phyloP scores from a whole-genome alignment of 352 stramenopile species.

The Pythium myriotylum region DNA sequence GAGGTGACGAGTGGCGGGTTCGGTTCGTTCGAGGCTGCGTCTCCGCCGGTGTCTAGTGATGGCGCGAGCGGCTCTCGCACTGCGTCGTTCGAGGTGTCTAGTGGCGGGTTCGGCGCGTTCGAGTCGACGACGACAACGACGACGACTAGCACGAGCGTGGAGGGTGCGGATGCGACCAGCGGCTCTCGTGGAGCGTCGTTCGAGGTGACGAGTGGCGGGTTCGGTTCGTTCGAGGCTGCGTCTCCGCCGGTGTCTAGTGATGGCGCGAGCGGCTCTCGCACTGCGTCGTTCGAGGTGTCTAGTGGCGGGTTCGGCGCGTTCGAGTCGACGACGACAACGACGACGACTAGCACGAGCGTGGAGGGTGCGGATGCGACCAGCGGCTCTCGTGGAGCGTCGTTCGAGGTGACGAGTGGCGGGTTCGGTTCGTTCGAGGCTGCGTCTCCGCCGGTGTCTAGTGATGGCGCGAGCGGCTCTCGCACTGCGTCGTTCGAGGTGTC shows the following conservation, averaged over 20 bases:
- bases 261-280: slow-evolving; percentile 1
- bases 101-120: too few relatives aligned
- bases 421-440: slow-evolving; percentile 13
- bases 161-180: too few relatives aligned
- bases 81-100: slow-evolving; percentile 14
- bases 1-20: slow-evolving; percentile 10
- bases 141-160: too few relatives aligned
- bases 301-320: slow-evolving; percentile 7
- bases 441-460: neutral
- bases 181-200: too few relatives aligned
- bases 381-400: slow-evolving; percentile 12
- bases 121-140: too few relatives aligned
- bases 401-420: slow-evolving; percentile 7
- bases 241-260: neutral
- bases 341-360: neutral
- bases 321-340: neutral
- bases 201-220: too few relatives aligned
- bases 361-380: neutral
- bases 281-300: slow-evolving; percentile 15
- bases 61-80: slow-evolving; percentile 1
- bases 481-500: slow-evolving; percentile 15
- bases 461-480: neutral
- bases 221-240: too few relatives aligned
- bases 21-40: slow-evolving; percentile 8
- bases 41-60: neutral